Evolutionary conservation across 2,329 filamentous ascomycete genomes (phyloP).

Genomic region (Botrytis paeoniae): DNA sequence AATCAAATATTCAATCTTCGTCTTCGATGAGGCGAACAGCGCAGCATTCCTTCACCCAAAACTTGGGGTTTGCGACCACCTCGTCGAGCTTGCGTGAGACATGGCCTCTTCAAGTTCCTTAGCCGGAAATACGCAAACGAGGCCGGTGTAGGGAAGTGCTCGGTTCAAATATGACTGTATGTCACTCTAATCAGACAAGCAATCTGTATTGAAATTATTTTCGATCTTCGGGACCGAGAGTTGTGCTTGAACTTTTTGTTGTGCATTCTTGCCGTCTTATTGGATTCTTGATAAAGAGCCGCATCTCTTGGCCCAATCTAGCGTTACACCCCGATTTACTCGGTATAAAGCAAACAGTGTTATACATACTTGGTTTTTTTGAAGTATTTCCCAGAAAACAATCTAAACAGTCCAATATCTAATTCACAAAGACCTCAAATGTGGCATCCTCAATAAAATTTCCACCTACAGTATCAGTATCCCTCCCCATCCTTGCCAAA

Average conservation of each 20-base stretch:
- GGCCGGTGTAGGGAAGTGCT: background rate
- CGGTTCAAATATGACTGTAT: background rate
- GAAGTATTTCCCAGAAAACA: background rate
- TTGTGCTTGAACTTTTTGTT: background rate
- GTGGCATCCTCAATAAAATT: background rate
- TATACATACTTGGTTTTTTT: background rate
- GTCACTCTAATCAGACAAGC: background rate
- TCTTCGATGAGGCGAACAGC: background rate
- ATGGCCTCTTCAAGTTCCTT: background rate
- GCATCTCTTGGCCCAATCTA: background rate
- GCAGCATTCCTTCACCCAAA: background rate
- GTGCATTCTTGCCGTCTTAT: background rate
- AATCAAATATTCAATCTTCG: background rate
- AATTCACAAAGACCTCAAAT: background rate
- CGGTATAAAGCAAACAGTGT: background rate
- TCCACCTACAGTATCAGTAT: slow-evolving; percentile 40
- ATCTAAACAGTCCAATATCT: background rate
- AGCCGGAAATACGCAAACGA: background rate
- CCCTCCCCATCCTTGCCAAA: slow-evolving; percentile 48
- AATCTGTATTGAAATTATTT: background rate
- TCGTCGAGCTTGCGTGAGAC: background rate
- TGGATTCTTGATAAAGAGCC: background rate
- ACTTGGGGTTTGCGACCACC: background rate
- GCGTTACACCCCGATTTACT: background rate
- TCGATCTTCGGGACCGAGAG: background rate